Evolutionary conservation across 176 grass and related monocot genomes (phyloP).

Genomic region (Otatea glauca): DNA sequence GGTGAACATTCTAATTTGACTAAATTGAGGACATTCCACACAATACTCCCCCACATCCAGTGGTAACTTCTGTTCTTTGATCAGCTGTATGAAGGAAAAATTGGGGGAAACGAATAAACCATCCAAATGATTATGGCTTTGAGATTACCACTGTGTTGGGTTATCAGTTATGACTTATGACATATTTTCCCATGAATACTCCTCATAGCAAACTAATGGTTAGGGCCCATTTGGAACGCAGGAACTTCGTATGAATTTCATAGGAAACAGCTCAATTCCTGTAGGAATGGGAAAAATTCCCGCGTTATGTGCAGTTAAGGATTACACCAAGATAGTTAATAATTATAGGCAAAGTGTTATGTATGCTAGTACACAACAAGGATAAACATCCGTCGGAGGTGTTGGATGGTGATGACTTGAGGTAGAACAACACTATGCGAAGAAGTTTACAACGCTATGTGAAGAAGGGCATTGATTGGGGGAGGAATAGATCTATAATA

Average conservation of each 20-base stretch:
- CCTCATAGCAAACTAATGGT: neutral
- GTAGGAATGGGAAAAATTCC: too few relatives aligned
- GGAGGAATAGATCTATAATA: too few relatives aligned
- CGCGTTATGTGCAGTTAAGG: neutral
- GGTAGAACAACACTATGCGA: too few relatives aligned
- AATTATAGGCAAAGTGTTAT: neutral
- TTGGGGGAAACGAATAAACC: neutral
- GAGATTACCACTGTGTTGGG: neutral
- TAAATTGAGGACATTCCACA: neutral
- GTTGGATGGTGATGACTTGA: too few relatives aligned
- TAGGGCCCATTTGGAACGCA: too few relatives aligned
- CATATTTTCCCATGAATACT: neutral
- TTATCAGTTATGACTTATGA: neutral
- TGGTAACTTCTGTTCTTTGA: neutral
- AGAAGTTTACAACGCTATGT: too few relatives aligned
- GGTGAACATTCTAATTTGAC: neutral
- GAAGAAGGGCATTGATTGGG: too few relatives aligned
- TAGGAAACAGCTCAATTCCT: too few relatives aligned
- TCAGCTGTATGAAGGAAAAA: neutral
- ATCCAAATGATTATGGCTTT: neutral
- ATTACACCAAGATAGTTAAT: neutral
- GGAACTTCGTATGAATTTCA: too few relatives aligned
- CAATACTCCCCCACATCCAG: neutral
- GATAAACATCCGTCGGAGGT: too few relatives aligned
- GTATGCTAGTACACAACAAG: too few relatives aligned